Conservation (phyloP, 2,329 filamentous ascomycete species). For the Colletotrichum gigasporum region DNA sequence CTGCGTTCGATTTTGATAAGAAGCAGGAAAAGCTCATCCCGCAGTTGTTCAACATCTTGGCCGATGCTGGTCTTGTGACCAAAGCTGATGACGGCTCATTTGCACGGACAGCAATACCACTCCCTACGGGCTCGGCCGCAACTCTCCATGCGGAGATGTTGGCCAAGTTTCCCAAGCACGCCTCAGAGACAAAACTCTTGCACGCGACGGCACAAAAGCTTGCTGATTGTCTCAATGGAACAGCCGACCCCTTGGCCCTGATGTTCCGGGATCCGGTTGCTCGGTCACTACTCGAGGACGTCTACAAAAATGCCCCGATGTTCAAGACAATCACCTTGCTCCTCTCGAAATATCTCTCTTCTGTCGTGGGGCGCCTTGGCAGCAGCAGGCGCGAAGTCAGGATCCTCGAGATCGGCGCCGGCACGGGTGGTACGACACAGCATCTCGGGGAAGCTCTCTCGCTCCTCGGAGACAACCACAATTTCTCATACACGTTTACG, state of each 20-base stretch:
- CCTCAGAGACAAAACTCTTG: constrained; percentile 42
- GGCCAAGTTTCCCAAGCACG: constrained; percentile 42
- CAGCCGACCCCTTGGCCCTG: constrained; percentile 45
- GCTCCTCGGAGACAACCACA: constrained; percentile 24
- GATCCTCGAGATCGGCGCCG: constrained; percentile 54
- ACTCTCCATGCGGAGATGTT: constrained; percentile 40
- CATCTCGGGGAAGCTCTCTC: constrained; percentile 40
- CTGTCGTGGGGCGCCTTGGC: too few relatives aligned
- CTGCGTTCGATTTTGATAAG: constrained; percentile 33
- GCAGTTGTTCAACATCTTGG: constrained; percentile 39
- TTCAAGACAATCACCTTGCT: not conserved
- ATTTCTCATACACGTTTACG: constrained; percentile 52
- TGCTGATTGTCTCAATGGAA: constrained; percentile 48
- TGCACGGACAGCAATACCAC: constrained; percentile 15
- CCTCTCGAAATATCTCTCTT: too few relatives aligned
- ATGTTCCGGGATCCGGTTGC: constrained; percentile 45
- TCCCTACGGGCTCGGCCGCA: too few relatives aligned
- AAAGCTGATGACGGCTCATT: constrained; percentile 29
- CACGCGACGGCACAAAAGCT: constrained; percentile 43
- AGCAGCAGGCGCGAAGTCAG: not conserved
- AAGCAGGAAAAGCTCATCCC: constrained; percentile 40
- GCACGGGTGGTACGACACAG: constrained; percentile 52
- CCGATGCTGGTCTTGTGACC: constrained; percentile 29
- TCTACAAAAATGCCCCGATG: constrained; percentile 39
- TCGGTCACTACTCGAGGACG: constrained; percentile 41